Base-by-base conservation (phyloP, 2,329 filamentous ascomycete species). In the Monosporascus sp. region DNA sequence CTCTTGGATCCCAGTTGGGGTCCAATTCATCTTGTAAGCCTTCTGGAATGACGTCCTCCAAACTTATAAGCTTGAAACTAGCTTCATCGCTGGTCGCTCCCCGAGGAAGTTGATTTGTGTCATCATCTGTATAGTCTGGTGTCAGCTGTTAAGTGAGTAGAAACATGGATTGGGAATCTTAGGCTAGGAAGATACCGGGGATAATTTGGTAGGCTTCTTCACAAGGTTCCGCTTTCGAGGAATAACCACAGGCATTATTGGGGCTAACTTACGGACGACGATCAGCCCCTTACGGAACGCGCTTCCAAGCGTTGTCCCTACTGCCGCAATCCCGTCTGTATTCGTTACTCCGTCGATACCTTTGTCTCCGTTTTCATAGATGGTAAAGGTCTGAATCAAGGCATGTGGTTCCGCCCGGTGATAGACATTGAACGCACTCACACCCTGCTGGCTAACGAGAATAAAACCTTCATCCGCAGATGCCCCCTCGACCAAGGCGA, bases 381-480 rank as follows among this genome's bases (percentile, higher is more conserved):
- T 70, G 0, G 76, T 78, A 41, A 80, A 80, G 0, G 74, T 78
- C 51, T 72, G 66, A 3, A 81, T 73, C 50, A 73, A 79, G 3
- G 74, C 68, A 60, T 81, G 77, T 3, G 78, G 78, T 1, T 68
- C 65, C 2, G 72, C 72, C 7, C 78, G 72, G 6, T 71, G 70
- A 63, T 81, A 80, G 40, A 81, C 68, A 49, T 78, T 74, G 60
- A 78, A 81, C 1, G 76, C 72, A 53, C 76, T 80, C 35, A 80
- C 76, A 3, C 78, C 78, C 57, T 81, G 78, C 54, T 72, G 76
- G 2, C 76, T 80, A 6, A 79, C 76, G 17, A 82, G 64, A 24
- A 82, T 71, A 63, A 77, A 81, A 1, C 78, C 78, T 18, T 73
- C 60, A 2, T 73, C 63, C 0, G 72, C 67, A 0, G 67, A 72